phyloP scores from a whole-genome alignment of 495 filamentous ascomycete genomes.

The Collariella sp. region DNA sequence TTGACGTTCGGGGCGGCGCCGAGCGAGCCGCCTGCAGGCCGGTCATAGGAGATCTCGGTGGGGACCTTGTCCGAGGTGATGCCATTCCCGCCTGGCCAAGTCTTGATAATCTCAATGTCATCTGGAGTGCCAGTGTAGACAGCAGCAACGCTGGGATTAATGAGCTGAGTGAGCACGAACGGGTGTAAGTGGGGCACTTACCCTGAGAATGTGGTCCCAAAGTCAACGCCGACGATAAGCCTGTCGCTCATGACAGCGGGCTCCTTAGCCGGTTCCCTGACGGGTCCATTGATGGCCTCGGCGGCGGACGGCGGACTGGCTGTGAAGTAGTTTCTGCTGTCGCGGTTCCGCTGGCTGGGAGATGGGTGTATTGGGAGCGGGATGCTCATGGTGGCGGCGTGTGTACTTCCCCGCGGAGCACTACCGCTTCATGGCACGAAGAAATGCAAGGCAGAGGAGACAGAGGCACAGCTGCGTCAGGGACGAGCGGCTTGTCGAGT shows the following conservation, averaged over 20 bases:
- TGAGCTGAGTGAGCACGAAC: not conserved
- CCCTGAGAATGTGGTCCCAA: slow-evolving; percentile 65
- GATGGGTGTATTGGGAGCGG: slow-evolving; percentile 41
- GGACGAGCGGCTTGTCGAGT: not conserved
- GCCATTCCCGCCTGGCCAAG: slow-evolving; percentile 68
- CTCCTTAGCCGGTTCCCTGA: slow-evolving; percentile 44
- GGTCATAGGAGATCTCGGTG: slow-evolving; percentile 51
- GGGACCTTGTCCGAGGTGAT: slow-evolving; percentile 64
- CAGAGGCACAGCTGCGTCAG: not conserved
- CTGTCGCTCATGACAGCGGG: slow-evolving; percentile 41
- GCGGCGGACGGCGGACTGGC: slow-evolving; percentile 40
- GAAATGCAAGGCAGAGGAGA: not conserved
- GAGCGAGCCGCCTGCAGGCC: slow-evolving; percentile 29
- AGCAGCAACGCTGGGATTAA: slow-evolving; percentile 52
- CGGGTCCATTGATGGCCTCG: slow-evolving; percentile 47
- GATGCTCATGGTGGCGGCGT: slow-evolving; percentile 35
- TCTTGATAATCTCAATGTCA: slow-evolving; percentile 73
- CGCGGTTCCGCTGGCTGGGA: slow-evolving; percentile 42
- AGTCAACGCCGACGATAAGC: slow-evolving; percentile 59
- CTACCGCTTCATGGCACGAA: slow-evolving; percentile 4
- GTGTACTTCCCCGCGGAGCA: not conserved
- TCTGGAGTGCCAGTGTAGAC: slow-evolving; percentile 68
- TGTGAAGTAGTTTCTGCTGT: slow-evolving; percentile 47
- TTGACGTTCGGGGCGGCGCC: slow-evolving; percentile 38
- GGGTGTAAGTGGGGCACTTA: slow-evolving; percentile 26